Conservation (phyloP, 805 yeast species). For the Candida boidinii region DNA sequence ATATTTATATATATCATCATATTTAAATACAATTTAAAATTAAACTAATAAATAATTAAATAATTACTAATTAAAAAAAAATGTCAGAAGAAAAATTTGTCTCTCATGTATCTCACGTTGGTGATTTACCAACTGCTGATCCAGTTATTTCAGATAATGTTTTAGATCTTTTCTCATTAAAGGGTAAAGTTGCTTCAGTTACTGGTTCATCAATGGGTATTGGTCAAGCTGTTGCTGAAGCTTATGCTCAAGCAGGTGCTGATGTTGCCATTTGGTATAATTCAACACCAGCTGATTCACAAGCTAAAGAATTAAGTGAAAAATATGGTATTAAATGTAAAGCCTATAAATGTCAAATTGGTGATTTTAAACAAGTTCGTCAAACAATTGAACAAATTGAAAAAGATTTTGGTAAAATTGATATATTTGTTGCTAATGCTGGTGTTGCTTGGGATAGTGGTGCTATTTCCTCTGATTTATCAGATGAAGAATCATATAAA, state of each 20-base stretch:
- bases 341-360: slow-evolving; percentile 58
- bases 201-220: slow-evolving; percentile 85
- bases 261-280: slow-evolving; percentile 67
- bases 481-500: slow-evolving; percentile 35
- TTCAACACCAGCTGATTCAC: slow-evolving; percentile 53
- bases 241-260: slow-evolving; percentile 83
- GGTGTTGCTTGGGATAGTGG: slow-evolving; percentile 80
- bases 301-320: slow-evolving; percentile 45
- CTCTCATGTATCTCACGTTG: too few relatives aligned
- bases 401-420: slow-evolving; percentile 70
- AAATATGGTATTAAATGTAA: slow-evolving; percentile 52
- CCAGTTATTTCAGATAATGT: slow-evolving; percentile 47
- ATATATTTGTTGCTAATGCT: slow-evolving; percentile 83
- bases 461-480: slow-evolving; percentile 32
- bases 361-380: slow-evolving; percentile 41
- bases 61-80: too few relatives aligned
- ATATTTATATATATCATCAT: too few relatives aligned
- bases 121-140: slow-evolving; percentile 40
- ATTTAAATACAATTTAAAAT: too few relatives aligned
- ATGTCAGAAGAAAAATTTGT: too few relatives aligned
- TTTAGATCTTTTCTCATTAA: slow-evolving; percentile 62
- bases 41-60: too few relatives aligned
- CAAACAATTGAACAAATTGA: slow-evolving; percentile 40
- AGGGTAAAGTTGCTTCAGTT: slow-evolving; percentile 78
- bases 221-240: slow-evolving; percentile 75